Percentiles rank a stretch among this genome's conserved stretches.
Evolutionary conservation across 2,329 filamentous ascomycete genomes (phyloP).

Genomic region (Venturiaceae sp.): DNA sequence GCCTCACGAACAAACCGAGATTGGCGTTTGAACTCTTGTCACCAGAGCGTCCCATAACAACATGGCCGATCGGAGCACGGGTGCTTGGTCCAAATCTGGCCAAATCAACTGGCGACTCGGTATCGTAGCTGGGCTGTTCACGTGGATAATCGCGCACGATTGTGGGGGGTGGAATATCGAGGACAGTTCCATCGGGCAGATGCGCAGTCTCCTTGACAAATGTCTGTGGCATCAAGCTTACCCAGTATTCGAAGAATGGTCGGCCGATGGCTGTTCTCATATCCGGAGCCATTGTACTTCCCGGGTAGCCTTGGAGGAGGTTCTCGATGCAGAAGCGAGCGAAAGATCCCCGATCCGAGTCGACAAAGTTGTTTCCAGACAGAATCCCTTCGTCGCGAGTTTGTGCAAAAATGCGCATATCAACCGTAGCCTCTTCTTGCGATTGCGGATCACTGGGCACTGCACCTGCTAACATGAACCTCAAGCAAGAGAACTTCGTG

Average conservation of each 20-base stretch:
- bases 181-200: background rate
- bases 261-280: background rate
- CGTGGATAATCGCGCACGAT: background rate
- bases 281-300: background rate
- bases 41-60: conserved; percentile 1
- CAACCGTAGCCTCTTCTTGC: conserved; percentile 19
- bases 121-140: background rate
- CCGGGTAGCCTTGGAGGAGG: conserved; percentile 4
- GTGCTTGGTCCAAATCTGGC: conserved; percentile 1
- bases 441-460: background rate
- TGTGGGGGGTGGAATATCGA: conserved; percentile 1
- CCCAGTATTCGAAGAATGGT: background rate
- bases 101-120: background rate
- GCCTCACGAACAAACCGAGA: conserved; percentile 12
- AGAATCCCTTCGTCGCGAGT: conserved; percentile 1
- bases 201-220: background rate
- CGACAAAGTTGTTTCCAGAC: background rate
- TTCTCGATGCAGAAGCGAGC: conserved; percentile 11
- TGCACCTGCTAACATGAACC: conserved; percentile 10
- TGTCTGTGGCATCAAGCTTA: conserved; percentile 1
- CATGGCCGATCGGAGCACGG: background rate
- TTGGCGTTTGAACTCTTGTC: conserved; percentile 3
- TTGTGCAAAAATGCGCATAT: conserved; percentile 7
- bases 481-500: conserved; percentile 4
- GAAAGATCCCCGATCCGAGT: conserved; percentile 7